Evolutionary conservation across 140 eudicot genomes (phyloP).

Genomic region (Oenanthe javanica): DNA sequence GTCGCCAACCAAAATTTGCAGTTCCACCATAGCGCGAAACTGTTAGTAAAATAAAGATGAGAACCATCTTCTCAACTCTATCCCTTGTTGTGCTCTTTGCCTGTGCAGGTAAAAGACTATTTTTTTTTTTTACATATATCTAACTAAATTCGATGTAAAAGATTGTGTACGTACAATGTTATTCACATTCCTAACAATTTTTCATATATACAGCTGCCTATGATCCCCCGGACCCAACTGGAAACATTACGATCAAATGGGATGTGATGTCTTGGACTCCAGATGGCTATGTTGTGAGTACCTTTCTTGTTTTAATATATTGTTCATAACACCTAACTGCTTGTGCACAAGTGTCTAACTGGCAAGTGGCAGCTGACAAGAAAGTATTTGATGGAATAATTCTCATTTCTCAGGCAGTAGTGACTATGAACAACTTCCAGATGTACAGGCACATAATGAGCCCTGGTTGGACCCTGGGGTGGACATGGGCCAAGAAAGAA

Average conservation of each 20-base stretch:
- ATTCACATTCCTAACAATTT: not conserved
- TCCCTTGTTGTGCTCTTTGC: conserved; percentile 35
- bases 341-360: not conserved
- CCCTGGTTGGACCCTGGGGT: conserved; percentile 87
- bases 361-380: not conserved
- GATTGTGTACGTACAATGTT: too few relatives aligned
- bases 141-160: not conserved
- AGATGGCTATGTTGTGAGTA: conserved; percentile 71
- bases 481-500: conserved; percentile 90
- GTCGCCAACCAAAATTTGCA: not conserved
- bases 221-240: conserved; percentile 86
- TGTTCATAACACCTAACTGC: not conserved
- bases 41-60: conserved; percentile 21
- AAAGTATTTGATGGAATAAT: not conserved
- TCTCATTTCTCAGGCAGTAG: conserved; percentile 48
- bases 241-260: conserved; percentile 85
- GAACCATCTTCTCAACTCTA: conserved; percentile 19
- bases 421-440: conserved; percentile 73
- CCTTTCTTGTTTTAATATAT: not conserved
- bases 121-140: not conserved
- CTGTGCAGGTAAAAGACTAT: conserved; percentile 31
- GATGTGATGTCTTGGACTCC: conserved; percentile 80
- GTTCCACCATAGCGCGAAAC: not conserved
- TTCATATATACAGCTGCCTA: conserved; percentile 45
- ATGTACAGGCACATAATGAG: conserved; percentile 61